Conservation (phyloP, 2,329 filamentous ascomycete genomes). For the Fusarium annulatum region DNA sequence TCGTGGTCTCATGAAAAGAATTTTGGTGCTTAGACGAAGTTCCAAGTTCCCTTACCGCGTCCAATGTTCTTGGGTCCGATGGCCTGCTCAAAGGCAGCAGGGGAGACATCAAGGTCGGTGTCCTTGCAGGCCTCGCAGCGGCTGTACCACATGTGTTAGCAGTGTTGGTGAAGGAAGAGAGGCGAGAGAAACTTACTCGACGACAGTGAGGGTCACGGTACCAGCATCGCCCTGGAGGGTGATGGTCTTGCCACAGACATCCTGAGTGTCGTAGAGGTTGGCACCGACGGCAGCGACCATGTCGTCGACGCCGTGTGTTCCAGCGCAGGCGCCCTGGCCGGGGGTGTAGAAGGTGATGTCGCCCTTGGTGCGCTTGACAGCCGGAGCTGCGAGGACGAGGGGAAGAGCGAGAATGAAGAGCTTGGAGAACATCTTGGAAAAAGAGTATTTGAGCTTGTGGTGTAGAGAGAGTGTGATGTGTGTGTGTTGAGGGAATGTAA, state of each 20-base stretch:
- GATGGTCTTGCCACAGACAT: conserved; percentile 72
- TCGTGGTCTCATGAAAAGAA: conserved; percentile 4
- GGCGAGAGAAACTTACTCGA: conserved; percentile 58
- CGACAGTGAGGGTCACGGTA: conserved; percentile 70
- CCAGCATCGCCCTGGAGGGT: conserved; percentile 62
- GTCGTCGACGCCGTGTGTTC: conserved; percentile 63
- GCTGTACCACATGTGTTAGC: conserved; percentile 9
- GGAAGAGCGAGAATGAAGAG: conserved; percentile 38
- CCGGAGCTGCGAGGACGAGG: conserved; percentile 29
- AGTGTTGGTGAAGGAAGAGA: not conserved
- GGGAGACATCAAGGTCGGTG: conserved; percentile 61
- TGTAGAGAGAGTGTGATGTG: not conserved
- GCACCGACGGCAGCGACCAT: conserved; percentile 75
- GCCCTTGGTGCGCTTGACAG: conserved; percentile 16
- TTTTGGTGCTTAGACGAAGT: conserved; percentile 8
- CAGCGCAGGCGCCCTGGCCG: conserved; percentile 75
- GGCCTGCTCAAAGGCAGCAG: conserved; percentile 58
- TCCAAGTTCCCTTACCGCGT: conserved; percentile 31
- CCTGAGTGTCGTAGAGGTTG: conserved; percentile 71
- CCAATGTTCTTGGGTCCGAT: conserved; percentile 46
- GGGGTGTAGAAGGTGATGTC: conserved; percentile 68
- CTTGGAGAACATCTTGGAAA: conserved; percentile 39
- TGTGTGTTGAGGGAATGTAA: not conserved
- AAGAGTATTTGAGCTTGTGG: not conserved
- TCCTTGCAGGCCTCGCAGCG: conserved; percentile 65